A percentile compares a stretch with the other conserved stretches of the same genome.
Evolutionary conservation across 306 rosid species (phyloP).

Genomic region (Acacia confusa): DNA sequence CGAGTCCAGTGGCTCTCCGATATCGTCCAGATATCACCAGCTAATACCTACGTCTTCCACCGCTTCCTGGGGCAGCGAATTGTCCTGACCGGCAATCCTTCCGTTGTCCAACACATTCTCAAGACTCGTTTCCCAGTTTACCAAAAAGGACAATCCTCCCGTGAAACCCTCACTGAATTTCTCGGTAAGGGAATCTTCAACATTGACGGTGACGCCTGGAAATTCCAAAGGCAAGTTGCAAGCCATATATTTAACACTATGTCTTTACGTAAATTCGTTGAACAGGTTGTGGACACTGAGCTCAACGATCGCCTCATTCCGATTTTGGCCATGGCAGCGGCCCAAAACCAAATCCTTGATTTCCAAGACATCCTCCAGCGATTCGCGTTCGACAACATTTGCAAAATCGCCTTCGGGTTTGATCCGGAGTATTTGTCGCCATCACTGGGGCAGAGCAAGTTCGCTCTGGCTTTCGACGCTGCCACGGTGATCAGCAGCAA

Average conservation of each 20-base stretch:
- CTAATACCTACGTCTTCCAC: background rate
- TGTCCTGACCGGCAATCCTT: background rate
- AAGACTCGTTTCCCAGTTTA: background rate
- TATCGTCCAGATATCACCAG: background rate
- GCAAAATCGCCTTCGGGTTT: background rate
- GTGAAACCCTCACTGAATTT: background rate
- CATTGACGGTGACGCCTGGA: background rate
- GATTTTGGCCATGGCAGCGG: background rate
- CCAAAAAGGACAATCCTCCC: background rate
- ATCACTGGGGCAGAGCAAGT: background rate
- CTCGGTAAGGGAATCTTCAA: background rate
- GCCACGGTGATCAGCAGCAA: conserved; percentile 35
- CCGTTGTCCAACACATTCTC: background rate
- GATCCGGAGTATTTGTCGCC: background rate
- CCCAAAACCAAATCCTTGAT: background rate
- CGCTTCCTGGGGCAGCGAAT: background rate
- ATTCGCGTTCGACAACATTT: background rate
- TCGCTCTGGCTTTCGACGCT: background rate
- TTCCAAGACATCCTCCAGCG: background rate
- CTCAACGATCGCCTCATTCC: background rate
- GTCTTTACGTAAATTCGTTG: background rate
- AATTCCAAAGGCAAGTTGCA: background rate
- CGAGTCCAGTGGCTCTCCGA: background rate
- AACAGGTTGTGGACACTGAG: background rate
- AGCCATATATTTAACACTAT: background rate